These are phyloP conservation scores for Vicia villosa DNA, from an alignment of 306 rosid species.

Conservation along the genomic window DNA sequence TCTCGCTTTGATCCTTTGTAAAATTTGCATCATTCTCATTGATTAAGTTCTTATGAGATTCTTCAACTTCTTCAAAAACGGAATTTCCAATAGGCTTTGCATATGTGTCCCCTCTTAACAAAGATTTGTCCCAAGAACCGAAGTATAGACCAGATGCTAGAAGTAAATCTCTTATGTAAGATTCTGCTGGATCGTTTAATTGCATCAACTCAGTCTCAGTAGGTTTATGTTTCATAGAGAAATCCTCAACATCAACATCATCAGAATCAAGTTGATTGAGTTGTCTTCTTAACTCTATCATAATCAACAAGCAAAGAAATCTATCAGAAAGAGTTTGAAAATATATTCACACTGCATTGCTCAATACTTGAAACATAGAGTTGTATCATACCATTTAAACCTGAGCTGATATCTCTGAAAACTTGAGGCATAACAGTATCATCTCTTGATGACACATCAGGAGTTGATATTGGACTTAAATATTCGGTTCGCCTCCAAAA, in stretches of 20 bases:
- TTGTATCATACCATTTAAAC: conserved; percentile 65
- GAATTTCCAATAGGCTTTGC: conserved; percentile 70
- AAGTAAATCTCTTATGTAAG: conserved; percentile 80
- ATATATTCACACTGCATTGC: background rate
- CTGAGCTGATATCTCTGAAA: conserved; percentile 85
- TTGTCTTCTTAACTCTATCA: conserved; percentile 81
- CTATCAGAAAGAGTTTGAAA: conserved; percentile 29
- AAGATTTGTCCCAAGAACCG: conserved; percentile 70
- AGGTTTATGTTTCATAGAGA: conserved; percentile 42
- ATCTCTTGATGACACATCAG: conserved; percentile 70
- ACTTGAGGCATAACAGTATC: conserved; percentile 61
- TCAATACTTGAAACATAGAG: conserved; percentile 32
- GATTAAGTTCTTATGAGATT: conserved; percentile 52
- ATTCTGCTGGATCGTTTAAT: conserved; percentile 75
- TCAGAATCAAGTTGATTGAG: conserved; percentile 77
- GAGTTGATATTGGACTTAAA: conserved; percentile 78
- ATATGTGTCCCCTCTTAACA: conserved; percentile 60
- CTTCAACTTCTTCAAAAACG: conserved; percentile 88
- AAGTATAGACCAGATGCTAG: conserved; percentile 86
- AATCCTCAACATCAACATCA: conserved; percentile 50
- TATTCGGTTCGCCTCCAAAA: conserved; percentile 70
- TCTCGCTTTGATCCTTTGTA: conserved; percentile 46
- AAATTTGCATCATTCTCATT: conserved; percentile 42
- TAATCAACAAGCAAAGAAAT: conserved; percentile 32
- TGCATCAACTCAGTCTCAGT: conserved; percentile 54